Conservation (phyloP, 768 basidiomycete genomes). For the Psilocybe subaeruginosa region DNA sequence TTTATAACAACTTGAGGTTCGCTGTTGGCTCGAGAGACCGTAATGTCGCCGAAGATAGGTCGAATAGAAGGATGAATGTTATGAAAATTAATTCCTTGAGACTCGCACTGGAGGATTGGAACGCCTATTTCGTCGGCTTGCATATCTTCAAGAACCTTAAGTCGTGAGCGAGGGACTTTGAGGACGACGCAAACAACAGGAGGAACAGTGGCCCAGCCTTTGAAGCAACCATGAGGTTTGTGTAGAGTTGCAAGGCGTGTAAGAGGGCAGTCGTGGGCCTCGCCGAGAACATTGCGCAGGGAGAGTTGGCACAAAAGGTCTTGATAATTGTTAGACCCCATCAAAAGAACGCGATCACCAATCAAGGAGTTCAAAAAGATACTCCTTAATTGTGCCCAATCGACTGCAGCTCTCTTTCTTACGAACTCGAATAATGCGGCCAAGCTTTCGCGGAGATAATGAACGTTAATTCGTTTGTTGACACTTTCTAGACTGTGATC, state of each 20-base stretch:
- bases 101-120: conserved; percentile 39
- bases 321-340: conserved; percentile 36
- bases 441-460: conserved; percentile 54
- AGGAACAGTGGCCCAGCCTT: conserved; percentile 35
- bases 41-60: conserved; percentile 34
- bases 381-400: conserved; percentile 48
- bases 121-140: conserved; percentile 18
- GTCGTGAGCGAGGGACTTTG: conserved; percentile 34
- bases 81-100: conserved; percentile 20
- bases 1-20: conserved; percentile 22
- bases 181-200: conserved; percentile 39
- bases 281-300: conserved; percentile 26
- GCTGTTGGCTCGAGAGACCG: not conserved
- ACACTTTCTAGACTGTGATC: not conserved
- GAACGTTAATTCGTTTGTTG: not conserved
- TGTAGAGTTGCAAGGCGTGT: conserved; percentile 19
- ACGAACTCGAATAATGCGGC: conserved; percentile 45
- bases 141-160: conserved; percentile 29
- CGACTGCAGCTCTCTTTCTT: conserved; percentile 33
- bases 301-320: conserved; percentile 41
- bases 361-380: conserved; percentile 24
- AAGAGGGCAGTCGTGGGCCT: not conserved
- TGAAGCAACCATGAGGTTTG: conserved; percentile 21
- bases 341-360: conserved; percentile 23
- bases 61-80: conserved; percentile 39